Conservation (phyloP, 139 green algal genomes). For the Haematococcus sp. region DNA sequence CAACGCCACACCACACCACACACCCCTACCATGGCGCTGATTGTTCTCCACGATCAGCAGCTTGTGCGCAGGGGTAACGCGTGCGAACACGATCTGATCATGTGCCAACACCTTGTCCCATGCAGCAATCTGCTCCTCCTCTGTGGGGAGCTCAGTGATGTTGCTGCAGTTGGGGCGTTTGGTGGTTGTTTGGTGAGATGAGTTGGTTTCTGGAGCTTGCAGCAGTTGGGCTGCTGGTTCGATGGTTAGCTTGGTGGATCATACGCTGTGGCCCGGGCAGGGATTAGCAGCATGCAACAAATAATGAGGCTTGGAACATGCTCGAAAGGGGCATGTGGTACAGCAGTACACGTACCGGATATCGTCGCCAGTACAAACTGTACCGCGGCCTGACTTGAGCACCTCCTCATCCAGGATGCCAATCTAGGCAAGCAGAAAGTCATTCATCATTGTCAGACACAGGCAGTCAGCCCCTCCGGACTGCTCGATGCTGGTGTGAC, state of each 20-base stretch:
- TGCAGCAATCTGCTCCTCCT: slow-evolving; percentile 43
- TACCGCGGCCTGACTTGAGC: slow-evolving; percentile 44
- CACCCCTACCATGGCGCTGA: slow-evolving; percentile 33
- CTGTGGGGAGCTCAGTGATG: slow-evolving; percentile 60
- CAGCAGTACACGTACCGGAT: too few species aligned
- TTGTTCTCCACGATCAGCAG: slow-evolving; percentile 74
- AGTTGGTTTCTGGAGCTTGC: too few species aligned
- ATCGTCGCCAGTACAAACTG: slow-evolving; percentile 68
- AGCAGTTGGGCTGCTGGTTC: too few species aligned
- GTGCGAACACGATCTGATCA: slow-evolving; percentile 70
- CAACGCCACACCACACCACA: slow-evolving; percentile 43
- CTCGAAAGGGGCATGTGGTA: too few species aligned
- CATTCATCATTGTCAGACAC: too few species aligned
- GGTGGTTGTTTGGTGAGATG: not conserved
- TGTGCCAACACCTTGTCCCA: slow-evolving; percentile 69
- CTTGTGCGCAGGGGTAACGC: slow-evolving; percentile 67
- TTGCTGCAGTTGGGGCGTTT: slow-evolving; percentile 15
- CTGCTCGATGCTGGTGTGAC: too few species aligned
- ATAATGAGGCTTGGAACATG: too few species aligned
- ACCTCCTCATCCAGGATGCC: slow-evolving; percentile 61
- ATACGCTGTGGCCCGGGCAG: too few species aligned
- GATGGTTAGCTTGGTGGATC: too few species aligned
- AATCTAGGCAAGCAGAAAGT: too few species aligned
- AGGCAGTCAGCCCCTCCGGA: too few species aligned
- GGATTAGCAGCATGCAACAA: too few species aligned